Base-by-base conservation (phyloP, 2,329 filamentous ascomycete genomes). In the Helicocarpus griseus region DNA sequence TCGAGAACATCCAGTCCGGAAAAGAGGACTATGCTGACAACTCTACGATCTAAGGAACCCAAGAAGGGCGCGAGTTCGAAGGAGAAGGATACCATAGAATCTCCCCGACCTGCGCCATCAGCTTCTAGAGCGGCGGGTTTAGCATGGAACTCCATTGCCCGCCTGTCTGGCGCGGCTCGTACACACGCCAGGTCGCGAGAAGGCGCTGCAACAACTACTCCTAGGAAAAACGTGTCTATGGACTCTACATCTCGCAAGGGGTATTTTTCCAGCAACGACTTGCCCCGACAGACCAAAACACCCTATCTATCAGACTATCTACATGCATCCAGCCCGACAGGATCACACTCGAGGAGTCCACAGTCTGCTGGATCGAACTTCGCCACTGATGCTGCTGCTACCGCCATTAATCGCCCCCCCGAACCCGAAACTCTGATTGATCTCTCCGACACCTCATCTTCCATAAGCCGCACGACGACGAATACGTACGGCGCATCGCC, bases 51-150 rank as follows among this genome's bases (percentile, higher is more conserved):
- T 26, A 71, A 68, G 48, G 73, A 77, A 40, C 61, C 67, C 43
- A 73, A 71, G 54, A 75, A 71, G 49, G 17, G 28, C 28, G 9
- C 44, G 19, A 47, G 29, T 47, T 21, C 9, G 29, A 47, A 35
- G 13, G 44, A 47, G 22, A 35, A 35, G 28, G 44, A 47, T 33
- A 14, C 29, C 13, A n/a, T 28, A 9, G 44, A 47, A 29, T 19
- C 19, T 5, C 48, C 39, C 11, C 33, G 48, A 14, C 56, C 56
- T 14, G 54, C 50, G 19, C 77, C 78, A 29, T 44, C 40, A 53
- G 80, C 81, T 19, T 78, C 81, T 17, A 81, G 78, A 59, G 81
- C 81, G 2, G 81, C 81, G 2, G 80, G 79, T 3, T 72, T 82
- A 53, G 80, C 80, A n/a, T 85, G 81, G 80, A 59, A 72, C 55